Base-by-base conservation (phyloP, 106 monocot genomes). In the Phalaenopsis equestris region DNA sequence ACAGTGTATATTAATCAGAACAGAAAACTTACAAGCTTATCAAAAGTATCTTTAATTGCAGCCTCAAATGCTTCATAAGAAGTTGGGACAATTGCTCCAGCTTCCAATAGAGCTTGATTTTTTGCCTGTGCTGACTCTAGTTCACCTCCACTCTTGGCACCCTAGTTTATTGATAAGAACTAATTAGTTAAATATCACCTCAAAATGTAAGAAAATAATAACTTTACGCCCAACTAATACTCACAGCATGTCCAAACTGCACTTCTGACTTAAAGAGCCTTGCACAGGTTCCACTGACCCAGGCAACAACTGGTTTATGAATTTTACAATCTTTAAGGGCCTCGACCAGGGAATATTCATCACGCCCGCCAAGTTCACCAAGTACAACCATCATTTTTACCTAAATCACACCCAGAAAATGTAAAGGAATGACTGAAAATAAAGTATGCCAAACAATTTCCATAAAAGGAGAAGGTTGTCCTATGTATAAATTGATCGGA, bases 211-310 rank as follows among this genome's bases (percentile, higher is more conserved):
- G 2, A 85, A n/a, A 61, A 39, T 47, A 43, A 3, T 42, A 41
- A 57, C 18, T 75, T 70, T 7, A 70, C 45, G 21, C 16, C 61
- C 5, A 48, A 49, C 42, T 64, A n/a, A 56, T 70, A 94, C 94
- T 98, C 55, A 98, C 97, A 78, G 94, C 97, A 84, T 98, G 97
- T 16, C 97, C 97, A 89, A 98, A 98, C 80, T 98, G 97, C 77
- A 98, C 97, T 90, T 98, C 97, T 37, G 97, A 98, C 77, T 98
- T 98, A 79, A 98, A 94, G 39, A 98, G 92, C 11, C 88, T 58
- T n/a, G 97, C 97, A 88, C 97, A 98, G 37, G 97, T 98, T 72
- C 97, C 97, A 75, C 97, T 98, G 80, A 98, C 97, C 97, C 97
- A 98, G 55, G 97, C 94, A 82, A 98, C 97, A n/a, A 98, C 97